phyloP scores from a whole-genome alignment of 306 rosid genomes.

The Arachis hypogaea region DNA sequence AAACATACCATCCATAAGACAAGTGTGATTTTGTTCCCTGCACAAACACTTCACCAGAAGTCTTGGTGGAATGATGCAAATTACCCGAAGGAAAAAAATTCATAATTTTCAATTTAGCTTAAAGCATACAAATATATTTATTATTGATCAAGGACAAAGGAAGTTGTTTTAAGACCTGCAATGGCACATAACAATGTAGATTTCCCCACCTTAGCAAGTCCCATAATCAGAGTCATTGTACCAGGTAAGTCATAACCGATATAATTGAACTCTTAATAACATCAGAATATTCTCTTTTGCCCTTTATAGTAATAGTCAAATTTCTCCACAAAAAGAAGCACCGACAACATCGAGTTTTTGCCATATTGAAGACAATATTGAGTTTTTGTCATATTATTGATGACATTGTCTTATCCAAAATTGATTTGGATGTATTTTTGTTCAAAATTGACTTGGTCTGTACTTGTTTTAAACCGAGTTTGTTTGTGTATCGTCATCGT shows the following conservation, averaged over 20 bases:
- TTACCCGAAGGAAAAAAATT: constrained; percentile 61
- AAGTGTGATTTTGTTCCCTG: constrained; percentile 53
- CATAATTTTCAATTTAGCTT: constrained; percentile 38
- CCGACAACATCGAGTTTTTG: no score
- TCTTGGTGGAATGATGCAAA: constrained; percentile 73
- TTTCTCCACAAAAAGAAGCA: constrained; percentile 78
- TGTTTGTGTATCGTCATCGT: no score
- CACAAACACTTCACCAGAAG: constrained; percentile 50
- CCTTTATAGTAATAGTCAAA: constrained; percentile 87
- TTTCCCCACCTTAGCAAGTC: no score
- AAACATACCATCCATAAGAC: constrained; percentile 90
- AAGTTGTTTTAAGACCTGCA: constrained; percentile 65
- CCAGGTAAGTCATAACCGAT: no score
- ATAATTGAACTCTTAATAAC: background rate
- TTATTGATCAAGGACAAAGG: constrained; percentile 25
- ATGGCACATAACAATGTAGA: constrained; percentile 57
- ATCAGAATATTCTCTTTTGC: constrained; percentile 90
- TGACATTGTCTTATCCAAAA: no score
- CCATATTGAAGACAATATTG: no score
- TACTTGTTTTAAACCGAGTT: no score
- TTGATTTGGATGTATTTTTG: no score
- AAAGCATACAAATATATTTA: constrained; percentile 12
- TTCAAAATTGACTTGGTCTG: no score
- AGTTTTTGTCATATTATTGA: no score
- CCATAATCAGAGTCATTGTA: no score